Evolutionary conservation across 257 asterid genomes (phyloP), one percentile per base, ranked within the genome.

Genomic region (Solanum bukasovii): DNA sequence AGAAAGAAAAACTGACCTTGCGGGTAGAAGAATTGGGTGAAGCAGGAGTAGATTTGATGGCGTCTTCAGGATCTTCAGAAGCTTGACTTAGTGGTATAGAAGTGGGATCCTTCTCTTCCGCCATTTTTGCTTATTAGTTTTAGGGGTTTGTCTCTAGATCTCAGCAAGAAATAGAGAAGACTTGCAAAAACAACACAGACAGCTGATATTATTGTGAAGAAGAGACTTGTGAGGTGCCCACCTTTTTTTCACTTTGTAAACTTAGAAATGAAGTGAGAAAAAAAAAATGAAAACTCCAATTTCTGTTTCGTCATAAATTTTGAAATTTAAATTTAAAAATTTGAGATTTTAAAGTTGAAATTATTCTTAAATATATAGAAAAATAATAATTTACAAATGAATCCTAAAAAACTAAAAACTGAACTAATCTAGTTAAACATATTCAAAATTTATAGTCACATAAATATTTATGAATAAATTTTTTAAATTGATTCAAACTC

Each of bases 61-160:
- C 93, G 90, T 92, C 95, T 89, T 94, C 98, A 87, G 93, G 96
- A 92, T 96, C 98, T 88, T 92, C 97, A 71, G 90, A 93, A 71
- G 84, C 91, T 93, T 94, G 98, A 93, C 98, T 95, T 87, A 96
- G 96, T 34, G 98, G 98, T 79, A 94, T 91, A 52, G 96, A 95
- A 86, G 98, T 95, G 87, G 98, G 93, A 84, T 95, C 98, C 89
- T 94, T 96, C 89, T 95, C 98, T 87, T 94, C 96, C 89, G 98
- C 96, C 98, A 96, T 96, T 88, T 81, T 38, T 13, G 25, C 25
- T n/a, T 20, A 2, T 31, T n/a, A 5, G 10, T 18, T 38, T 13
- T 29, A 13, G 38, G 75, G 38, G 1, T 27, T 40, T 23, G 52
- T 74, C 33, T 42, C 23, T 29, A 81, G 85, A 81, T 81, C 85